Evolutionary conservation across 1,284 basidiomycete genomes (phyloP), one percentile per base, ranked within the genome.

Genomic region (Microstroma glucosiphilum): DNA sequence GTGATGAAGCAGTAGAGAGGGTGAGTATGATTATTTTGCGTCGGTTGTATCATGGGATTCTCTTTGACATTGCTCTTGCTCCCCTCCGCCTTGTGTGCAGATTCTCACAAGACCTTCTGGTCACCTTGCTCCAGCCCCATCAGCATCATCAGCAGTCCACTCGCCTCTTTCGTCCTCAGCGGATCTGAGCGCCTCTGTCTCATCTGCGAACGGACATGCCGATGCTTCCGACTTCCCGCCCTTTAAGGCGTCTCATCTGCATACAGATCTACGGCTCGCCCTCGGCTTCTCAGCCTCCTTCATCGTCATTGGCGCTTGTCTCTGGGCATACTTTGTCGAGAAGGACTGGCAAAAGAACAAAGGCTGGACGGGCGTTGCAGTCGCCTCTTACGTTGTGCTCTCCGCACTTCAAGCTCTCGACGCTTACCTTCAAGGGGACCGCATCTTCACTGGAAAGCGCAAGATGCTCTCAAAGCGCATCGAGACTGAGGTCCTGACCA

Each of bases 291-390:
- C 61, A 0, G 71, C 69, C 11, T 69, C 77, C 4, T 57, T 66
- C n/a, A 56, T 71, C 58, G 75, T 79, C 71, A 71, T 79, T 40
- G 76, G 64, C 43, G 66, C 69, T 6, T 67, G 65, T 12, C 65
- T 60, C 46, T 78, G 73, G 68, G 58, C 69, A 11, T 79, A 76
- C 58, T 67, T 72, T 48, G 51, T 76, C 43, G 76, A 77, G 59
- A 67, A 72, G 57, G 71, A 72, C 17, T 79, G 77, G 77, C 59
- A 65, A 19, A 67, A 70, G 53, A 72, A 75, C 60, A 75, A 75
- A 62, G 57, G 65, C 11, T 46, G 63, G 6, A 70, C 67, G 23
- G 66, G 59, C 23, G 46, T 74, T 40, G 67, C 71, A 9, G 71
- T 78, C 0, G 67, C 65, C 0, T 53, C 71, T 46, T 77, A 75